phyloP scores from a whole-genome alignment of 345 rosid genomes.

The Eucalyptus leucophloia region DNA sequence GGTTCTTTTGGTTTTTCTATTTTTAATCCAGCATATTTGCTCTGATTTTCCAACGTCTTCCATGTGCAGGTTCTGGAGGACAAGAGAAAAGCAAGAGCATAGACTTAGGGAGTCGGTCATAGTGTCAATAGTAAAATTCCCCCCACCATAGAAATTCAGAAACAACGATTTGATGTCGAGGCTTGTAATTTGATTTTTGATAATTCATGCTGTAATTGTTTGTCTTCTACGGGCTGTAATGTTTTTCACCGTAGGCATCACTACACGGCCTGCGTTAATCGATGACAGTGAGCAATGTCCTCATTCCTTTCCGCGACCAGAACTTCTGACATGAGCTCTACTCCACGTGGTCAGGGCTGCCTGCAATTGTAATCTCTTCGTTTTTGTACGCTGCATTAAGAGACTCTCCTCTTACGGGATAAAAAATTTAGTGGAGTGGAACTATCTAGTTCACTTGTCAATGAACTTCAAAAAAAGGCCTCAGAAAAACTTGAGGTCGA shows the following conservation, averaged over 20 bases:
- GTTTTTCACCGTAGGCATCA: not conserved
- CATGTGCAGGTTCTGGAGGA: constrained; percentile 59
- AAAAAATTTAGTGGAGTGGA: not conserved
- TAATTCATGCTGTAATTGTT: not conserved
- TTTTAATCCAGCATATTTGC: not conserved
- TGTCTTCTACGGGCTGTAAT: not conserved
- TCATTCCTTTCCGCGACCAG: not conserved
- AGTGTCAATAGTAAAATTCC: not conserved
- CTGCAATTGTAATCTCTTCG: not conserved
- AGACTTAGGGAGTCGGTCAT: not conserved
- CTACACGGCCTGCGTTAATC: not conserved
- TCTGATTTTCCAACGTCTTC: not conserved
- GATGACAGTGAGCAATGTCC: not conserved
- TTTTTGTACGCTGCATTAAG: not conserved
- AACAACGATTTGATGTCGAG: not conserved
- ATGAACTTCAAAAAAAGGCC: not conserved
- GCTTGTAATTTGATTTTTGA: not conserved
- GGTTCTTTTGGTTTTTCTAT: not conserved
- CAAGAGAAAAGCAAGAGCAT: constrained; percentile 59
- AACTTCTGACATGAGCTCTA: not conserved
- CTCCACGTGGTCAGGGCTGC: not conserved
- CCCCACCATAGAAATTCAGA: not conserved
- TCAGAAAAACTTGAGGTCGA: not conserved
- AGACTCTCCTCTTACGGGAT: not conserved
- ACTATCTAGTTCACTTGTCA: not conserved